Evolutionary conservation across 768 basidiomycete species (phyloP).

Genomic region (Suillus placidus): DNA sequence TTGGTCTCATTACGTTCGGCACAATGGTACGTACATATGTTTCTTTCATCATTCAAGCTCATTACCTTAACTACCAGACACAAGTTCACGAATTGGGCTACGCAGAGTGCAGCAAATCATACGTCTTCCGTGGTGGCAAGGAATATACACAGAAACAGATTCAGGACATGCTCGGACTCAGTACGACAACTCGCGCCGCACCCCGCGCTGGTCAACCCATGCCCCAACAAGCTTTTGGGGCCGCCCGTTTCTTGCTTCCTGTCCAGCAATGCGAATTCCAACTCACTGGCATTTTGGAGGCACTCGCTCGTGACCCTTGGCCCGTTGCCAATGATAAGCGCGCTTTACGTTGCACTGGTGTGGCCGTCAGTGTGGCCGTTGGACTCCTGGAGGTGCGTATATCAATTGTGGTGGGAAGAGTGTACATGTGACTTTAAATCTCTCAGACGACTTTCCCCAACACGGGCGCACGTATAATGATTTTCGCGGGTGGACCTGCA

Average conservation of each 20-base stretch:
- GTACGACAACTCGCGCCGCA: conserved; percentile 68
- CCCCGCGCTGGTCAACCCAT: conserved; percentile 85
- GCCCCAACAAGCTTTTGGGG: conserved; percentile 79
- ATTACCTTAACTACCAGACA: conserved; percentile 50
- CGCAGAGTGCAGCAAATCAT: conserved; percentile 94
- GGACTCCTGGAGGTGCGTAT: conserved; percentile 78
- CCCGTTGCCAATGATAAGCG: conserved; percentile 95
- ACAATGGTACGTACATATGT: conserved; percentile 43
- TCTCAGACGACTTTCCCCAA: conserved; percentile 84
- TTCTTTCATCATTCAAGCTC: background rate
- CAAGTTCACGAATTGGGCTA: conserved; percentile 99
- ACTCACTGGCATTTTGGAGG: conserved; percentile 89
- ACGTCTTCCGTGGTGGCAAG: conserved; percentile 98
- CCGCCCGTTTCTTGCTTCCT: conserved; percentile 90
- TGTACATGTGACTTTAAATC: background rate
- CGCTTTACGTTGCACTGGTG: conserved; percentile 91
- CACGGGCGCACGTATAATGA: conserved; percentile 94
- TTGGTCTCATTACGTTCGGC: conserved; percentile 94
- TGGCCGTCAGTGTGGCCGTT: conserved; percentile 90
- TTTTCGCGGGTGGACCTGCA: conserved; percentile 93
- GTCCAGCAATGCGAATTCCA: conserved; percentile 95
- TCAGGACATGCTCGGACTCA: conserved; percentile 93
- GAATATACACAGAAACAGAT: conserved; percentile 97
- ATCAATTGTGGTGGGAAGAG: background rate
- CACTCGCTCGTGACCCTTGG: conserved; percentile 91